Base-by-base conservation (phyloP, 352 stramenopile species). In the Pythium scleroteichum region DNA sequence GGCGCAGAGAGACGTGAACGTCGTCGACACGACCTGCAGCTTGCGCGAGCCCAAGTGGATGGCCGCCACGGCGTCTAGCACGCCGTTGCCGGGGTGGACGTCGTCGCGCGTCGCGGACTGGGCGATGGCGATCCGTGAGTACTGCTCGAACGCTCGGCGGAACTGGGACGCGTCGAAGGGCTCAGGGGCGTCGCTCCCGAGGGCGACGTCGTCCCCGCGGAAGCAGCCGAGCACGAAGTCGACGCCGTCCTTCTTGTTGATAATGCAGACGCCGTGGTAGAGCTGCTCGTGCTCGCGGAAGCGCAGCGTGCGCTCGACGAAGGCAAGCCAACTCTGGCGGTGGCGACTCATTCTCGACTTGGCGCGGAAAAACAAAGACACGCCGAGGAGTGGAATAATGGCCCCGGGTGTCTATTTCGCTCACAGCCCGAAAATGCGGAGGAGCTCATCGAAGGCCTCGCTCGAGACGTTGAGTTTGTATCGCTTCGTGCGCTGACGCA, bases 401-500 rank as follows among this genome's bases (percentile, higher is more conserved):
- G 33, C 53, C 40, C 42, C 44, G 20, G 42, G 58, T 29, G 27
- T 54, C 32, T 58, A 51, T 40, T 53, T 10, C 16, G 17, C 20
- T 64, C 67, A 85, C 32, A 84, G 47, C 0, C 63, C 68, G 48
- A 87, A 87, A 41, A 84, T 66, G 24, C 47, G 54, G 67, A 81
- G 79, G 38, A 88, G 69, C 38, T 59, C 60, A 29, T 58, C 60
- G 20, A 88, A 83, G 1, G 71, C 66, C 33, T 68, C 54, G 19
- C 69, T 59, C 19, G 62, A 73, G 32, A 79, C 53, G 16, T 54
- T 59, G 39, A 83, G 69, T 56, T 92, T 92, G 77, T 90, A 92
- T 53, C 55, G 62, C 54, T 90, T 90, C 26, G 82, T 80, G 44
- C 59, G 68, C 26, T 81, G 70, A n/a, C 82, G 82, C 49, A 90